These are phyloP conservation scores for Cyberlindnera samutprakarnensis DNA, from an alignment of 805 yeast genomes.

Conservation along the genomic window DNA sequence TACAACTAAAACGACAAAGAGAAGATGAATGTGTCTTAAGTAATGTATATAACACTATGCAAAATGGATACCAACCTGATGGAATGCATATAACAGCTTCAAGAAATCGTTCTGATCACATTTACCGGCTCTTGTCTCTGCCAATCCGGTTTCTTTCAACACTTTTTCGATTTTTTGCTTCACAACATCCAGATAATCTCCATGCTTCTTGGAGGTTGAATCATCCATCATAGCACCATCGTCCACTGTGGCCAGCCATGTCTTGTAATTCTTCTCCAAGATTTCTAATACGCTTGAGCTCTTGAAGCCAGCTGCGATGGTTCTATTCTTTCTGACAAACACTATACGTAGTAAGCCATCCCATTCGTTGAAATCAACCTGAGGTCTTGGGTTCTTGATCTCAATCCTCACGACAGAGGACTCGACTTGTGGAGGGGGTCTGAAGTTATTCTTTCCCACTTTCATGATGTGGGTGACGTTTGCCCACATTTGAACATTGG, in stretches of 20 bases:
- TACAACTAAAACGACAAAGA: conserved; percentile 38
- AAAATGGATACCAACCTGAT: conserved; percentile 94
- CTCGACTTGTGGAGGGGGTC: conserved; percentile 98
- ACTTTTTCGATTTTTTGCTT: conserved; percentile 69
- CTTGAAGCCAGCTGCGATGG: conserved; percentile 88
- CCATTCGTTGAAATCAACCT: conserved; percentile 92
- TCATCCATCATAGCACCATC: conserved; percentile 26
- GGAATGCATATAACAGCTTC: conserved; percentile 81
- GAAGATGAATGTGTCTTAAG: conserved; percentile 34
- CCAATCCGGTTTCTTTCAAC: conserved; percentile 67
- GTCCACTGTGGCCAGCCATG: conserved; percentile 53
- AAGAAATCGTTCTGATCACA: conserved; percentile 94
- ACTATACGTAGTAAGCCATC: conserved; percentile 90
- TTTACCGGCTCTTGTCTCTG: conserved; percentile 86
- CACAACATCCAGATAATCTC: conserved; percentile 33
- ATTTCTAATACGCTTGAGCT: conserved; percentile 72
- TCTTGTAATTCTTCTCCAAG: conserved; percentile 80
- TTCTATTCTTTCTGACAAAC: conserved; percentile 89
- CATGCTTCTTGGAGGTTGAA: conserved; percentile 28
- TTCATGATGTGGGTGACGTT: conserved; percentile 97
- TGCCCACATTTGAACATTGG: conserved; percentile 99
- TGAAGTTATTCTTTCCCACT: conserved; percentile 91
- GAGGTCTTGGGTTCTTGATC: conserved; percentile 89
- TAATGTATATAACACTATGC: conserved; percentile 37
- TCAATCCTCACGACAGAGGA: conserved; percentile 93